These are phyloP conservation scores for Backusella australiensis DNA, from an alignment of 192 early-diverging fungal genomes.

Conservation along the genomic window DNA sequence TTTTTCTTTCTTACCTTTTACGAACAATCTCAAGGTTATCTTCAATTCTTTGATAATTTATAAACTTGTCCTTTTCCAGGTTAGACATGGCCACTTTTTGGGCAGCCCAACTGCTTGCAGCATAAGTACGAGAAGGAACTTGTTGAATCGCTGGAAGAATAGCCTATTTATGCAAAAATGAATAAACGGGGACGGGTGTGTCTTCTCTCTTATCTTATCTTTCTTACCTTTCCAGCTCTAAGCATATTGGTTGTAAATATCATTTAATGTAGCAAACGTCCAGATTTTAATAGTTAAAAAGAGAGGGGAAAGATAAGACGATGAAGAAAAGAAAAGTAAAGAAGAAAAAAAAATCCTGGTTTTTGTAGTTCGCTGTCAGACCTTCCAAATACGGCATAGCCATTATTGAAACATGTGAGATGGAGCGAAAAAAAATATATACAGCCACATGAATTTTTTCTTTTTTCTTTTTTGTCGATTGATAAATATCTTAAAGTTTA, in stretches of 20 bases:
- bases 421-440: no score
- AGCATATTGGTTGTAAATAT: conserved; percentile 29
- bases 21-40: conserved; percentile 92
- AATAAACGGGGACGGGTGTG: not conserved
- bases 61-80: conserved; percentile 88
- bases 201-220: not conserved
- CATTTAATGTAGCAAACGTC: conserved; percentile 16
- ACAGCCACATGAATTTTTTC: not conserved
- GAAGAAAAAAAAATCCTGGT: conserved; percentile 1
- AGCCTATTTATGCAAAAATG: conserved; percentile 21
- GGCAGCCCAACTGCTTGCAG: conserved; percentile 45
- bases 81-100: conserved; percentile 89
- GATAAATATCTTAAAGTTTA: conserved; percentile 4
- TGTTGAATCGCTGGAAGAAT: conserved; percentile 22
- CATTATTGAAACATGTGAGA: conserved; percentile 15
- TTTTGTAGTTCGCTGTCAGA: not conserved
- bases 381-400: conserved; percentile 1
- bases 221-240: conserved; percentile 33
- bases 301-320: conserved; percentile 1
- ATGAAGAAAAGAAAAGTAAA: not conserved
- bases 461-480: not conserved
- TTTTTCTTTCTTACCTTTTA: conserved; percentile 62
- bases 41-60: conserved; percentile 97
- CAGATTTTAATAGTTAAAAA: not conserved
- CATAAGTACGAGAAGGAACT: conserved; percentile 46